Conservation (phyloP, 495 filamentous ascomycete genomes). For the Darksidea phi region DNA sequence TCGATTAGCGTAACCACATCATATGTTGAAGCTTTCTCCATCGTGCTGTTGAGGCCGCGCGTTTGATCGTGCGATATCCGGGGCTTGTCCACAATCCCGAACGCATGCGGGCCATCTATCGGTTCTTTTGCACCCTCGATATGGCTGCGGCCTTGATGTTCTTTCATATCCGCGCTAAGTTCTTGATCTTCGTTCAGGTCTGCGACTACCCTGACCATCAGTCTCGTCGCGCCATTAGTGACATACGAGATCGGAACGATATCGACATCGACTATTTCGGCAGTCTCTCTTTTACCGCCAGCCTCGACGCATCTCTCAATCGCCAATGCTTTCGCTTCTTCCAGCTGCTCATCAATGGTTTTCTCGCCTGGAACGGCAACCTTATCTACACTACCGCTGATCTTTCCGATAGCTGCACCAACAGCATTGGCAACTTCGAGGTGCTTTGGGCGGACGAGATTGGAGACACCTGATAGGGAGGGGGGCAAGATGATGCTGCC, state of each 20-base stretch:
- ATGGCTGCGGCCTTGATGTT: no score
- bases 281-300: background rate
- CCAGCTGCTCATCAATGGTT: background rate
- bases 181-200: background rate
- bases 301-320: background rate
- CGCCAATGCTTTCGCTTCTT: background rate
- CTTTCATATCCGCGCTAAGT: no score
- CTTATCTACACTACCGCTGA: conserved; percentile 49
- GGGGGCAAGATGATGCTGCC: conserved; percentile 20
- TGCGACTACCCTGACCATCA: background rate
- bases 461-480: conserved; percentile 21
- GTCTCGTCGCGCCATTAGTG: background rate
- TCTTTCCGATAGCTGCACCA: conserved; percentile 56
- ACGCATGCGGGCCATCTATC: no score
- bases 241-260: background rate
- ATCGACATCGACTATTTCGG: background rate
- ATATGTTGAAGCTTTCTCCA: background rate
- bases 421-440: conserved; percentile 53
- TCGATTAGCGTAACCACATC: background rate
- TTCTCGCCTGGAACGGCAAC: conserved; percentile 23
- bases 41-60: no score
- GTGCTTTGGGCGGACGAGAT: conserved; percentile 16
- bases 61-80: no score
- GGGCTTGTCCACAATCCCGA: no score
- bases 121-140: no score